phyloP scores from a whole-genome alignment of 2,329 filamentous ascomycete genomes.

The Botrytis fragariae region DNA sequence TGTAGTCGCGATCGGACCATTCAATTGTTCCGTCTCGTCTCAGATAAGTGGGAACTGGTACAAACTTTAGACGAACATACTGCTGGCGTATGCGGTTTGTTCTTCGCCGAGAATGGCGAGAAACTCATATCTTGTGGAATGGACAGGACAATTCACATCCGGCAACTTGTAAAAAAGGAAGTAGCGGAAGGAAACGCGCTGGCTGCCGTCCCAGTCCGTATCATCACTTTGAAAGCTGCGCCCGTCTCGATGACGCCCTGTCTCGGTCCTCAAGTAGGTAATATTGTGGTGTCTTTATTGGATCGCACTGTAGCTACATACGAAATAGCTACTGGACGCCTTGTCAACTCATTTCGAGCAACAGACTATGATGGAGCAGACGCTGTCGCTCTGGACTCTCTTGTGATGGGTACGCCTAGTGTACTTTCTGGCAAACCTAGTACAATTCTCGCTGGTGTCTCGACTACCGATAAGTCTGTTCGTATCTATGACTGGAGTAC shows the following conservation, averaged over 20 bases:
- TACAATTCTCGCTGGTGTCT: slow-evolving; percentile 78
- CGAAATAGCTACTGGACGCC: slow-evolving; percentile 65
- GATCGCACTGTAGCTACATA: slow-evolving; percentile 61
- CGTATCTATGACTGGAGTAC: slow-evolving; percentile 79
- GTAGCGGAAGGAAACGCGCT: slow-evolving; percentile 57
- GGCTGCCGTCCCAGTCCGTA: slow-evolving; percentile 73
- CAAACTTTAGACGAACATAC: slow-evolving; percentile 93
- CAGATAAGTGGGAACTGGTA: slow-evolving; percentile 67
- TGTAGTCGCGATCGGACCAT: slow-evolving; percentile 88
- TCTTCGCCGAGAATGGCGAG: slow-evolving; percentile 68
- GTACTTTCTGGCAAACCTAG: slow-evolving; percentile 48
- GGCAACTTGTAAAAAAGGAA: slow-evolving; percentile 72
- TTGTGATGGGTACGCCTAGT: slow-evolving; percentile 62
- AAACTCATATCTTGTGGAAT: slow-evolving; percentile 80
- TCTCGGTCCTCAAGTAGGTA: slow-evolving; percentile 52
- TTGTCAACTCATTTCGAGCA: slow-evolving; percentile 74
- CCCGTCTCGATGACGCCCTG: slow-evolving; percentile 79
- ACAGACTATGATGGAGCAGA: slow-evolving; percentile 78
- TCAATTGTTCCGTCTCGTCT: slow-evolving; percentile 71
- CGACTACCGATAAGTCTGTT: slow-evolving; percentile 93
- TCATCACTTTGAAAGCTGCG: slow-evolving; percentile 80
- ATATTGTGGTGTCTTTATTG: slow-evolving; percentile 57
- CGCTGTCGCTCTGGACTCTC: slow-evolving; percentile 76
- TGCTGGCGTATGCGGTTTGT: slow-evolving; percentile 74
- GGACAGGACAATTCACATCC: slow-evolving; percentile 81